Evolutionary conservation across 768 basidiomycete genomes (phyloP).

Genomic region (Lactarius akahatsu): DNA sequence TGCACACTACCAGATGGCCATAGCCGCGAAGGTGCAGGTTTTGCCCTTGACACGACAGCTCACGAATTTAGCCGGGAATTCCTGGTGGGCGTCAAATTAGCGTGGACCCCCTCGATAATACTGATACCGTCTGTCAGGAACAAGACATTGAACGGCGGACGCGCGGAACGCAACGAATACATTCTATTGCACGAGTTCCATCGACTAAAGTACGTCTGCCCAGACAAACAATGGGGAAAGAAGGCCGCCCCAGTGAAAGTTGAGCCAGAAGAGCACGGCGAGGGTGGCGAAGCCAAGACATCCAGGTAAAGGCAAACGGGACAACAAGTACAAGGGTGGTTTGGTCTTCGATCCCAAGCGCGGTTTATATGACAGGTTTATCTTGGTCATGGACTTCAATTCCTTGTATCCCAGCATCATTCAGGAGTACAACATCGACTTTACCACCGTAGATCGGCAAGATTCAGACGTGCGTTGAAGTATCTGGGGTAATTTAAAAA

Average conservation of each 20-base stretch:
- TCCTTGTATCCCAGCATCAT: conserved; percentile 99
- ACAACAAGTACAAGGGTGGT: conserved; percentile 99
- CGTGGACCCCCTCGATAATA: neutral
- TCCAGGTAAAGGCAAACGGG: conserved; percentile 63
- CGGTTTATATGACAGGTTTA: conserved; percentile 93
- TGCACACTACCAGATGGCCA: conserved; percentile 96
- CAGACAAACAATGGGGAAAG: conserved; percentile 89
- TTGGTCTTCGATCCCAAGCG: conserved; percentile 96
- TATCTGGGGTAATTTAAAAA: conserved; percentile 3
- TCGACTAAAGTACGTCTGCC: conserved; percentile 91
- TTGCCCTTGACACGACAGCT: conserved; percentile 89
- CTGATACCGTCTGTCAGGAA: conserved; percentile 57
- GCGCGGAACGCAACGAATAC: conserved; percentile 98
- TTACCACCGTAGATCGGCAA: conserved; percentile 85
- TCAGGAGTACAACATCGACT: conserved; percentile 99
- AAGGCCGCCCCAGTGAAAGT: conserved; percentile 57
- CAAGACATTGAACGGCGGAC: conserved; percentile 94
- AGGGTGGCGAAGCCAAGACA: conserved; percentile 43
- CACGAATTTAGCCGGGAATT: conserved; percentile 94
- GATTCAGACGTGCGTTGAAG: conserved; percentile 49
- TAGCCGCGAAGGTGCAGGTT: conserved; percentile 91
- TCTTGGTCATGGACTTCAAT: conserved; percentile 99
- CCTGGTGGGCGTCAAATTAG: conserved; percentile 61
- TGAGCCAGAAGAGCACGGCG: conserved; percentile 52
- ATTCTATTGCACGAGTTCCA: conserved; percentile 99